Evolutionary conservation across 1,284 basidiomycete species (phyloP), one percentile per base, ranked within the genome.

Genomic region (Ustilago shanxiensis): DNA sequence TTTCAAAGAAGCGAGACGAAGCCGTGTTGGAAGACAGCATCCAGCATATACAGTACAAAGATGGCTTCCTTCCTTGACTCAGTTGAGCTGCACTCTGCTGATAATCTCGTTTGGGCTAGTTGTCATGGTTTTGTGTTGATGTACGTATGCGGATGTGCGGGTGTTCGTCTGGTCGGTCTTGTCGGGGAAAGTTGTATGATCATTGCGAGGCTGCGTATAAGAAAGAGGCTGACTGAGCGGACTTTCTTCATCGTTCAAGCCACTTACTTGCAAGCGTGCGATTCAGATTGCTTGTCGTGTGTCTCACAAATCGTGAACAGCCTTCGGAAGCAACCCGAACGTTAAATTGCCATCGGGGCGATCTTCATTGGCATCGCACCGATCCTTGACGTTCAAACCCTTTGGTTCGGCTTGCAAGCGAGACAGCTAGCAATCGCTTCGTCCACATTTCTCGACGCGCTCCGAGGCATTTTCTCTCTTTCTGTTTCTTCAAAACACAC

Each of bases 401-500:
- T 41, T 41, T 6, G 13, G 6, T 14, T 41, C 39, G n/a, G 39
- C 16, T 41, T 41, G 39, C 39, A 41, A 41, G 39, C 39, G 39
- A 41, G 13, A 41, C 39, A 41, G 39, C 16, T 16, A 14, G 22
- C n/a, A 11, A 9, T 8, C n/a, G 44, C 3, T 7, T 22, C 44
- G 24, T 9, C n/a, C 44, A 47, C 44, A 33, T 33, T 58, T 58
- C 56, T 58, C 45, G 45, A 58, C 44, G 56, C 56, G 56, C 56
- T 44, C 56, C 44, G 22, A 47, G 44, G 44, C 44, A 24, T 39
- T 39, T 39, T 18, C 16, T n/a, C 37, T 39, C 37, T 33, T 33
- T 11, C n/a, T n/a, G n/a, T n/a, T n/a, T n/a, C n/a, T n/a, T n/a
- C n/a, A n/a, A n/a, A n/a, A 33, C 5, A 33, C 31, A 33, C 37